phyloP scores from a whole-genome alignment of 139 green algal species.

The Trebouxia sp. region DNA sequence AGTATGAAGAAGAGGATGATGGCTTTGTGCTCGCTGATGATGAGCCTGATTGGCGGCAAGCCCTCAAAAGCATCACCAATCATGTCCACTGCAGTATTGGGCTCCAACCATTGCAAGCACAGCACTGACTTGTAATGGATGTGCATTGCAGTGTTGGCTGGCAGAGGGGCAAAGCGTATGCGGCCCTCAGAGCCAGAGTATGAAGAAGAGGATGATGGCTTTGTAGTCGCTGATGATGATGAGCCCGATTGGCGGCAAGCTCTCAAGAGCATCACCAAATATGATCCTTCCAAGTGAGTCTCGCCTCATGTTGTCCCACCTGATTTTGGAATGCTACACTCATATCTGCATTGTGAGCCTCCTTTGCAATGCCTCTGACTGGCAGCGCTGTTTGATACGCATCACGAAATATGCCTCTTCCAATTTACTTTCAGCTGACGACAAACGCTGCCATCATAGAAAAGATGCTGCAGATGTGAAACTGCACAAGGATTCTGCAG shows the following conservation, averaged over 20 bases:
- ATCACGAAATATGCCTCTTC: no score
- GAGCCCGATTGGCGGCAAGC: constrained; percentile 15
- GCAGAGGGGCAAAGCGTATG: constrained; percentile 2
- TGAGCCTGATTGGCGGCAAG: constrained; percentile 15
- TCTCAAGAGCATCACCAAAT: constrained; percentile 24
- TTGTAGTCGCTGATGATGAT: constrained; percentile 20
- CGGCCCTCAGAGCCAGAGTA: constrained; percentile 2
- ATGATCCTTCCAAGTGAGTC: constrained; percentile 30
- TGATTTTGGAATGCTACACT: neutral
- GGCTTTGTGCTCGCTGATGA: constrained; percentile 24
- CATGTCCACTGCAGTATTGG: neutral
- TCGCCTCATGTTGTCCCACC: no score
- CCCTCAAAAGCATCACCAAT: constrained; percentile 17
- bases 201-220: constrained; percentile 1
- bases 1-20: constrained; percentile 8
- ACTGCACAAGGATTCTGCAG: no score
- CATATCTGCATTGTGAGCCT: neutral
- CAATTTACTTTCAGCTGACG: no score
- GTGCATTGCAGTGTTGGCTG: constrained; percentile 8
- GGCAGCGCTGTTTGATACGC: no score
- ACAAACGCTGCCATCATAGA: no score
- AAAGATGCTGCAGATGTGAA: no score
- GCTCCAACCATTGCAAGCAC: neutral
- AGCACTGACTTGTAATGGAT: neutral
- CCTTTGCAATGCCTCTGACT: neutral